phyloP scores from a whole-genome alignment of 495 filamentous ascomycete genomes.

The Penicillium egyptiacum region DNA sequence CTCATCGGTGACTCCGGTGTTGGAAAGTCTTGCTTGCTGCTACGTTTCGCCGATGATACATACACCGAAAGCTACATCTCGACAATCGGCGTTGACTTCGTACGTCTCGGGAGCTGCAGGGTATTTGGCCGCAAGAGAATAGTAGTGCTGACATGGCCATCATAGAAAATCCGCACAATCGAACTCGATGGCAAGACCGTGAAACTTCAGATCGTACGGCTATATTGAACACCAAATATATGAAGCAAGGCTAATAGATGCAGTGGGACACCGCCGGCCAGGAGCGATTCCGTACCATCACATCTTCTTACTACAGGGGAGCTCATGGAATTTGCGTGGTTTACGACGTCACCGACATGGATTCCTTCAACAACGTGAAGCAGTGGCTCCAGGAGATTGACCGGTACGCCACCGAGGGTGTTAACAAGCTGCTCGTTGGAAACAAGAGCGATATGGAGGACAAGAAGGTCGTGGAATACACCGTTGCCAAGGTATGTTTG shows the following conservation, averaged over 20 bases:
- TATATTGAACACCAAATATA: neutral
- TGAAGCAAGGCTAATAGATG: conserved; percentile 17
- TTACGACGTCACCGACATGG: conserved; percentile 99
- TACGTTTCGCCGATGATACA: conserved; percentile 98
- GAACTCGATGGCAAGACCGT: conserved; percentile 99
- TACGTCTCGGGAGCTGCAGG: conserved; percentile 51
- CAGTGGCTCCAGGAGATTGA: conserved; percentile 99
- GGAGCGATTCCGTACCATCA: conserved; percentile 99
- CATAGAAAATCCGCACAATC: conserved; percentile 98
- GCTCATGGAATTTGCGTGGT: conserved; percentile 99
- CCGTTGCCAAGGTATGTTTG: conserved; percentile 86
- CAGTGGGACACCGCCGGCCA: conserved; percentile 99
- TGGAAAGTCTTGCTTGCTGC: conserved; percentile 96
- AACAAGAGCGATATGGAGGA: conserved; percentile 99
- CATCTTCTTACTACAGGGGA: conserved; percentile 97
- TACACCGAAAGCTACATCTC: conserved; percentile 99
- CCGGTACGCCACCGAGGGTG: conserved; percentile 96
- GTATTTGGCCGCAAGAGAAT: conserved; percentile 10
- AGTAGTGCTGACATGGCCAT: conserved; percentile 22
- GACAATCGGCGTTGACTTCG: conserved; percentile 98
- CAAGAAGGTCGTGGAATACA: conserved; percentile 99
- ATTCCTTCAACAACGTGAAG: conserved; percentile 99
- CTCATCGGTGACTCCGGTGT: conserved; percentile 99
- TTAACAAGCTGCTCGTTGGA: conserved; percentile 97
- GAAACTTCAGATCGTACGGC: conserved; percentile 95